phyloP scores from a whole-genome alignment of 768 basidiomycete species.

The Collybia sp. region DNA sequence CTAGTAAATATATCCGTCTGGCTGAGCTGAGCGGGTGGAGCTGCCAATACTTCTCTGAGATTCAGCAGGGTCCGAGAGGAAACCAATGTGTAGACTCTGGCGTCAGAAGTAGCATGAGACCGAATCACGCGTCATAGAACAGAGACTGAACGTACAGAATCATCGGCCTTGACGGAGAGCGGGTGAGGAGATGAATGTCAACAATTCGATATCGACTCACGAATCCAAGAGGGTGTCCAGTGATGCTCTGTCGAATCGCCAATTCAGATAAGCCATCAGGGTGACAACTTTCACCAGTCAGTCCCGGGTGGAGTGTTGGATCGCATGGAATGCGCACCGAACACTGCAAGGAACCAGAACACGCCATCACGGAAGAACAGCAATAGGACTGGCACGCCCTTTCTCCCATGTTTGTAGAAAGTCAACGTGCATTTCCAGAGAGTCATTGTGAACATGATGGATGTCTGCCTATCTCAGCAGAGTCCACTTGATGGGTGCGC shows the following conservation, averaged over 20 bases:
- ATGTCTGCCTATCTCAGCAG: neutral
- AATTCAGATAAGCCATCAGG: neutral
- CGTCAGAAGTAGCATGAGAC: neutral
- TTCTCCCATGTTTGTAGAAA: neutral
- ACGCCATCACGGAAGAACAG: slow-evolving; percentile 6
- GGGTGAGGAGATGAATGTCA: neutral
- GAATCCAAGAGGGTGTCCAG: neutral
- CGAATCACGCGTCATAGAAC: neutral
- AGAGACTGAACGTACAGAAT: neutral
- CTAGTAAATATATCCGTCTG: no score
- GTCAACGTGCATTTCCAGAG: slow-evolving; percentile 4
- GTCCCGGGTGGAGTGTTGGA: neutral
- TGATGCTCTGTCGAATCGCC: neutral
- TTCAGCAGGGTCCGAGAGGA: slow-evolving; percentile 1
- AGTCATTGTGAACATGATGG: neutral
- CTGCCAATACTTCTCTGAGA: slow-evolving; percentile 1
- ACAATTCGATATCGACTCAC: neutral
- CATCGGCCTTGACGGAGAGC: neutral
- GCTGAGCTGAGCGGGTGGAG: no score
- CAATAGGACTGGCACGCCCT: slow-evolving; percentile 1
- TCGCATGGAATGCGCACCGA: slow-evolving; percentile 1
- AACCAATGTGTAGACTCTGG: slow-evolving; percentile 2
- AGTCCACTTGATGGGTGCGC: no score
- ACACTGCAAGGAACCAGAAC: slow-evolving; percentile 5
- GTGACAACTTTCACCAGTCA: neutral